Percentiles rank a stretch among this genome's conserved stretches.
phyloP scores from a whole-genome alignment of 129 eudicot genomes.

The Lactuca sativa region DNA sequence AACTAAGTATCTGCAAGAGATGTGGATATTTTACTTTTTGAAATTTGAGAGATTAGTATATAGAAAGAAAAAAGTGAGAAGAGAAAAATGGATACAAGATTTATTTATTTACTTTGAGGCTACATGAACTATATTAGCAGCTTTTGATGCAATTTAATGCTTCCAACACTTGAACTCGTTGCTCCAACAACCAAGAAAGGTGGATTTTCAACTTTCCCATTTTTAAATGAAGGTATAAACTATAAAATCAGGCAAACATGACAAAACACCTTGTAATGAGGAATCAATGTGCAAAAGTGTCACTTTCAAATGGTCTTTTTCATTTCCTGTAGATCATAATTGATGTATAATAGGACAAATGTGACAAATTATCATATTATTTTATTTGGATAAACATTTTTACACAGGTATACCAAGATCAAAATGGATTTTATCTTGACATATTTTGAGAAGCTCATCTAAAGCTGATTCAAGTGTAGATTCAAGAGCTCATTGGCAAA shows the following conservation, averaged over 20 bases:
- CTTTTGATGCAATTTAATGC: slow-evolving; percentile 65
- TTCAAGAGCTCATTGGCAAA: slow-evolving; percentile 87
- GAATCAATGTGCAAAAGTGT: slow-evolving; percentile 91
- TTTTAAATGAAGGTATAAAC: slow-evolving; percentile 57
- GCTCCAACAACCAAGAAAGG: slow-evolving; percentile 87
- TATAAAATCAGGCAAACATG: slow-evolving; percentile 98
- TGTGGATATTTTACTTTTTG: not conserved
- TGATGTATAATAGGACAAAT: not conserved
- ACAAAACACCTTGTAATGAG: slow-evolving; percentile 90
- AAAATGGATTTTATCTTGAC: slow-evolving; percentile 75
- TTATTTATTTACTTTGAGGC: slow-evolving; percentile 66
- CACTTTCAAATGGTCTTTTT: slow-evolving; percentile 98
- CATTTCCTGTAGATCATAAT: slow-evolving; percentile 57
- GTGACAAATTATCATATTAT: not conserved
- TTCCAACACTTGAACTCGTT: slow-evolving; percentile 81
- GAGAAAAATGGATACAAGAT: not conserved
- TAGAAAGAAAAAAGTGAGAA: not conserved
- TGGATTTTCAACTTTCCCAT: slow-evolving; percentile 58
- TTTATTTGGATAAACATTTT: not conserved
- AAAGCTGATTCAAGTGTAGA: slow-evolving; percentile 80
- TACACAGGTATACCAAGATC: slow-evolving; percentile 62
- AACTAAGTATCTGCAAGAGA: slow-evolving; percentile 62
- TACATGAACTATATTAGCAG: slow-evolving; percentile 74
- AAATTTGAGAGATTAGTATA: not conserved
- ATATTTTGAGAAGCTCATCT: slow-evolving; percentile 73